These are phyloP conservation scores for Mediolabrus comicus DNA, from an alignment of 108 stramenopile genomes.

Conservation along the genomic window DNA sequence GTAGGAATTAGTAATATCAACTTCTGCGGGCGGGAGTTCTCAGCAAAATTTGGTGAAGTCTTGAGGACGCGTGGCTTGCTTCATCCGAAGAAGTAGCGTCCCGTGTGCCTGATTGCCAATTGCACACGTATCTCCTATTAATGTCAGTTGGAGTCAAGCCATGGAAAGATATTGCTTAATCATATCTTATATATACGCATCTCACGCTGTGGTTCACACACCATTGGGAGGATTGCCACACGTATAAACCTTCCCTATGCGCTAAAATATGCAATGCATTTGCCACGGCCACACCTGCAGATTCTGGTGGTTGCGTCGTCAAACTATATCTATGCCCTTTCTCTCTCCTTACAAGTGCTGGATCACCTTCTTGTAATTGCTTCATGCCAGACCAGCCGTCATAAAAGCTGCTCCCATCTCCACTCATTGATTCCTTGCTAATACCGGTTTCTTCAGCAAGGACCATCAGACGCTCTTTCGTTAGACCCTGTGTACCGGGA, in stretches of 20 bases:
- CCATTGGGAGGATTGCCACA: constrained; percentile 25
- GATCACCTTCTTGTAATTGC: constrained; percentile 47
- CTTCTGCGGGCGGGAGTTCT: too few species aligned
- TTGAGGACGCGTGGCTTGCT: too few species aligned
- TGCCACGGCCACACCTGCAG: constrained; percentile 43
- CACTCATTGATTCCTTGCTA: constrained; percentile 63
- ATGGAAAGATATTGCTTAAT: too few species aligned
- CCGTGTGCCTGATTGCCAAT: too few species aligned
- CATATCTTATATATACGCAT: too few species aligned
- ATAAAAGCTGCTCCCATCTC: constrained; percentile 52
- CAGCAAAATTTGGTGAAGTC: too few species aligned
- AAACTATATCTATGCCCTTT: constrained; percentile 45
- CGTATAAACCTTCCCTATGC: constrained; percentile 39
- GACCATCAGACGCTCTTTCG: constrained; percentile 59
- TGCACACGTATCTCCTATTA: too few species aligned
- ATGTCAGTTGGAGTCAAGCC: too few species aligned
- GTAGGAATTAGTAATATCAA: too few species aligned
- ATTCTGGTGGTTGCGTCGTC: constrained; percentile 49
- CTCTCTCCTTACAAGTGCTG: constrained; percentile 51
- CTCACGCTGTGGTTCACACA: too few species aligned
- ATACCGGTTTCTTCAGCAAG: constrained; percentile 56
- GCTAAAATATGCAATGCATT: constrained; percentile 50
- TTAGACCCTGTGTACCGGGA: constrained; percentile 40
- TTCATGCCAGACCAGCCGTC: constrained; percentile 58
- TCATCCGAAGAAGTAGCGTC: too few species aligned